A percentile compares a stretch with the other conserved stretches of the same genome.
phyloP scores from a whole-genome alignment of 1,284 basidiomycete genomes.

The Sutorius eximius region DNA sequence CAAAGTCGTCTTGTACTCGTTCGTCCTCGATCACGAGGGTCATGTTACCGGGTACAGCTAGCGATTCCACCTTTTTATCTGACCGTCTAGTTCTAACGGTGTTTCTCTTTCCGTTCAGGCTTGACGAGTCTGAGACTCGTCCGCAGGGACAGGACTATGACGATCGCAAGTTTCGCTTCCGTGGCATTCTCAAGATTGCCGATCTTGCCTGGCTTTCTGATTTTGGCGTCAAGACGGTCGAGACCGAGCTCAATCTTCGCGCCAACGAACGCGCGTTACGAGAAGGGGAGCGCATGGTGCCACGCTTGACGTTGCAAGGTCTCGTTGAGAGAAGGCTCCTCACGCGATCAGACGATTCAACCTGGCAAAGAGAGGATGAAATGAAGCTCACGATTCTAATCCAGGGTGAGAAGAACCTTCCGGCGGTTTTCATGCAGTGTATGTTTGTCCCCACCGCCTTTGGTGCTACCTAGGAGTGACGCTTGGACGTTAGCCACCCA shows the following conservation, averaged over 20 bases:
- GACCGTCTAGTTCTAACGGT: conserved; percentile 1
- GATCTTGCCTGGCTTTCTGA: conserved; percentile 47
- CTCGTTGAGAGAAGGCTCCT: conserved; percentile 35
- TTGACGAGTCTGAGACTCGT: conserved; percentile 31
- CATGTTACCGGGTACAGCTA: conserved; percentile 25
- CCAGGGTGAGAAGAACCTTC: conserved; percentile 41
- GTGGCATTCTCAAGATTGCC: conserved; percentile 47
- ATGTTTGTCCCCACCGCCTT: conserved; percentile 14
- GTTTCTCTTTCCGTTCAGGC: conserved; percentile 11
- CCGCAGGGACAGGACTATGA: conserved; percentile 20
- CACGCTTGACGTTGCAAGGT: conserved; percentile 35
- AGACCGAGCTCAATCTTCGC: conserved; percentile 43
- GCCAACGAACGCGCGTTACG: conserved; percentile 29
- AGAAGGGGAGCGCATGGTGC: conserved; percentile 18
- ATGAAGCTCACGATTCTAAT: conserved; percentile 38
- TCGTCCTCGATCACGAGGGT: conserved; percentile 29
- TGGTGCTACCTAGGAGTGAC: background rate
- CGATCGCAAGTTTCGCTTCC: conserved; percentile 40
- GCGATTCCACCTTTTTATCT: background rate
- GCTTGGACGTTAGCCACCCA: conserved; percentile 7
- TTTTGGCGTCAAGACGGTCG: conserved; percentile 39
- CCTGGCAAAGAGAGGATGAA: conserved; percentile 24
- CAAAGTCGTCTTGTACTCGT: conserved; percentile 31
- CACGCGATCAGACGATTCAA: conserved; percentile 16
- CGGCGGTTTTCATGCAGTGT: conserved; percentile 47